Evolutionary conservation across 1,139 yeast genomes (phyloP).

Genomic region (Pichia sp.): DNA sequence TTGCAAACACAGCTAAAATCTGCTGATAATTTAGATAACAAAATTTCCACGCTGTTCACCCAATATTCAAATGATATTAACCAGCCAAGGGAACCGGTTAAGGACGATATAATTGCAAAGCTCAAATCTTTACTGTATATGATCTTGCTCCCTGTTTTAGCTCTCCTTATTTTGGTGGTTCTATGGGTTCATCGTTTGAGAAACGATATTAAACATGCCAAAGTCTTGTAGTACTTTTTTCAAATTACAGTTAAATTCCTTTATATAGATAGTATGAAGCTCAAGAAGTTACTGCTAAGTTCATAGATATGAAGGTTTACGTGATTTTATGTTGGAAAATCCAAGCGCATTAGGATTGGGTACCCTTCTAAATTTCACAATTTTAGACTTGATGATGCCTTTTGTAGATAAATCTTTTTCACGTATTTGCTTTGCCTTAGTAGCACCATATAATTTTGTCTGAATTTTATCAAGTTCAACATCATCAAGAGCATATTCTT

Average conservation of each 20-base stretch:
- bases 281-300: too few relatives aligned
- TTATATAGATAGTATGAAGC: not conserved
- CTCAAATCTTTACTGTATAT: conserved; percentile 15
- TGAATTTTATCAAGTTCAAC: conserved; percentile 19
- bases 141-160: conserved; percentile 36
- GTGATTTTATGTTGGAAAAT: conserved; percentile 34
- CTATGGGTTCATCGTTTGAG: conserved; percentile 41
- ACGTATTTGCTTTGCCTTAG: conserved; percentile 21
- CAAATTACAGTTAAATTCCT: too few relatives aligned
- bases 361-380: conserved; percentile 29
- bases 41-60: conserved; percentile 16
- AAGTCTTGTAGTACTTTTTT: conserved; percentile 34
- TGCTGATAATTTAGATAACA: conserved; percentile 18
- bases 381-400: conserved; percentile 24
- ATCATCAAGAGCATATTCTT: conserved; percentile 22
- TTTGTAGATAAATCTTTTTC: conserved; percentile 20
- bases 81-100: not conserved
- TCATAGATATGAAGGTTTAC: conserved; percentile 35
- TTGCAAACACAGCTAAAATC: conserved; percentile 22
- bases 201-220: conserved; percentile 49
- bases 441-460: conserved; percentile 19
- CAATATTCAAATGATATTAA: conserved; percentile 8
- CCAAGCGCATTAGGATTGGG: conserved; percentile 43
- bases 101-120: conserved; percentile 3
- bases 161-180: conserved; percentile 34